phyloP scores from a whole-genome alignment of 2,329 filamentous ascomycete genomes.

The Botrytis sinoallii region DNA sequence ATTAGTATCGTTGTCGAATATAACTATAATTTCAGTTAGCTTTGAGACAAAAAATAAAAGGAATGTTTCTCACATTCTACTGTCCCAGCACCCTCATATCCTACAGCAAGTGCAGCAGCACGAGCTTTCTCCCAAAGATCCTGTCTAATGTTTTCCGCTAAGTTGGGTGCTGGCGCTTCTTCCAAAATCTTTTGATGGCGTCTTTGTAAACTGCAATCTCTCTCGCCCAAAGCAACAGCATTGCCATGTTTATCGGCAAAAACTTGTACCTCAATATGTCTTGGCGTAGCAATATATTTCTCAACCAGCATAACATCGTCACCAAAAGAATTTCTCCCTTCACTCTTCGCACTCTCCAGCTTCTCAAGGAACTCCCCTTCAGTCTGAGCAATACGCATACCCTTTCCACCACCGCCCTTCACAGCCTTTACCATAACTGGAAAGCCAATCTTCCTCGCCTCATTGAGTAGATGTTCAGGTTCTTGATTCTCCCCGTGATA shows the following conservation, averaged over 20 bases:
- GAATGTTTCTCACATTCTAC: constrained; percentile 66
- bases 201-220: constrained; percentile 84
- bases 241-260: constrained; percentile 80
- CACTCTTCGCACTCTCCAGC: constrained; percentile 68
- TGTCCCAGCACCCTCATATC: constrained; percentile 86
- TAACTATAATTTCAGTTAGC: constrained; percentile 53
- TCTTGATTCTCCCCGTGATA: constrained; percentile 89
- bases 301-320: constrained; percentile 84
- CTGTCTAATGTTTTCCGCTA: constrained; percentile 55
- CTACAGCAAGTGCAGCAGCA: constrained; percentile 67
- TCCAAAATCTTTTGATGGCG: constrained; percentile 90
- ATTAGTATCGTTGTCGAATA: constrained; percentile 77
- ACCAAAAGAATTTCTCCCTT: constrained; percentile 77
- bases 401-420: constrained; percentile 78
- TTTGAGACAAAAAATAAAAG: neutral
- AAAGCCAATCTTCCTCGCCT: constrained; percentile 69
- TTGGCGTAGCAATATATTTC: constrained; percentile 72
- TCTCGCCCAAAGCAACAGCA: constrained; percentile 79
- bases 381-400: constrained; percentile 70
- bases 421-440: constrained; percentile 78
- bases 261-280: constrained; percentile 87
- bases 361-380: constrained; percentile 68
- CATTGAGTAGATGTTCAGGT: constrained; percentile 54
- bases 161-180: constrained; percentile 75
- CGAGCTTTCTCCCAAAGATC: constrained; percentile 65